These are phyloP conservation scores for Rhizopogon vulgaris DNA, from an alignment of 768 basidiomycete species.

Conservation along the genomic window DNA sequence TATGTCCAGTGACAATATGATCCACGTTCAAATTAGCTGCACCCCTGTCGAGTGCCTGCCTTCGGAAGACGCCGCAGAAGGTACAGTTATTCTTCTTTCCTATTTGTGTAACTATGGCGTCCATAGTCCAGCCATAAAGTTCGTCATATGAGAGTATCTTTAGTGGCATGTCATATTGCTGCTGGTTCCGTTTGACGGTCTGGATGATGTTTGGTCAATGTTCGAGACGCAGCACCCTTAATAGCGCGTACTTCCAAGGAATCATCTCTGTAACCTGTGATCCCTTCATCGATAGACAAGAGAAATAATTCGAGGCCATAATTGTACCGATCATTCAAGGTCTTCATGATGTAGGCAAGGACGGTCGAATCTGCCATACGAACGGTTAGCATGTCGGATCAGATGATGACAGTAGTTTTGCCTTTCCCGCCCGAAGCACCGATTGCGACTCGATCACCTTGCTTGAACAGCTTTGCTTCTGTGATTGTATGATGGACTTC, in stretches of 20 bases:
- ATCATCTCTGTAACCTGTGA: conserved; percentile 96
- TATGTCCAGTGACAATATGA: conserved; percentile 98
- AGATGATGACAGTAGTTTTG: conserved; percentile 23
- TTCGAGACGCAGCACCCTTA: not conserved
- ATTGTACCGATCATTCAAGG: conserved; percentile 87
- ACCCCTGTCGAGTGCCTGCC: conserved; percentile 94
- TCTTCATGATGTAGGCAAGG: conserved; percentile 94
- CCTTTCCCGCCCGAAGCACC: conserved; percentile 99
- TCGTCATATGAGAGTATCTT: conserved; percentile 96
- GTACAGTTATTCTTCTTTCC: conserved; percentile 99
- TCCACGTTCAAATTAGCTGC: conserved; percentile 85
- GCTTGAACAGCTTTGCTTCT: conserved; percentile 74
- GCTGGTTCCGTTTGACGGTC: conserved; percentile 97
- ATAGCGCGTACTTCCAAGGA: conserved; percentile 71
- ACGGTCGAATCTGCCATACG: conserved; percentile 83
- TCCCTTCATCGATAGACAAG: conserved; percentile 97
- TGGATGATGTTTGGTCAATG: conserved; percentile 23
- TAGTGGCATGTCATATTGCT: conserved; percentile 91
- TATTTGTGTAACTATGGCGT: conserved; percentile 87
- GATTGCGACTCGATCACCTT: conserved; percentile 91
- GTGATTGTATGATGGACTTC: conserved; percentile 96
- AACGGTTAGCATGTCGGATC: not conserved
- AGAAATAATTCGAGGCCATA: conserved; percentile 90
- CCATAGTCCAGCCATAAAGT: conserved; percentile 99
- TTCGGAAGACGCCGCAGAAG: conserved; percentile 95